A percentile compares a stretch with the other conserved stretches of the same genome.
phyloP scores from a whole-genome alignment of 1,284 basidiomycete genomes.

The Ceratobasidium sp. region DNA sequence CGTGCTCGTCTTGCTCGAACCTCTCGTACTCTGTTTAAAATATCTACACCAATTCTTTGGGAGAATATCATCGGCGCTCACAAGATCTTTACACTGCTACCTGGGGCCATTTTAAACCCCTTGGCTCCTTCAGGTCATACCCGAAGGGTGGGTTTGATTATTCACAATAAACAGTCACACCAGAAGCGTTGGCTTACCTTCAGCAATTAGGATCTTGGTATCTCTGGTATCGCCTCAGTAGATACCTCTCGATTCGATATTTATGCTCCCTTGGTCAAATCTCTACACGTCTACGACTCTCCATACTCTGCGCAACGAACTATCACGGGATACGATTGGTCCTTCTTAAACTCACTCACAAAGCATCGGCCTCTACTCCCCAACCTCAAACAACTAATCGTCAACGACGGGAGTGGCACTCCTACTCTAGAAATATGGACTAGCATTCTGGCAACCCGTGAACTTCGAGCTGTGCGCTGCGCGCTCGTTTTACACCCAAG shows the following conservation, averaged over 20 bases:
- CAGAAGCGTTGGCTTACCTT: too few relatives aligned
- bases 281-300: not conserved
- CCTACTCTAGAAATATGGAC: not conserved
- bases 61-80: not conserved
- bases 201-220: too few relatives aligned
- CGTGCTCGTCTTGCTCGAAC: not conserved
- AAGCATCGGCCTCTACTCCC: conserved; percentile 10
- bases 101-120: not conserved
- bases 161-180: not conserved
- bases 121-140: not conserved
- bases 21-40: not conserved
- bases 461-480: not conserved
- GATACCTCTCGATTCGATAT: conserved; percentile 9
- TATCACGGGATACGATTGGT: not conserved
- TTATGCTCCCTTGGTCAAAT: not conserved
- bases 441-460: not conserved
- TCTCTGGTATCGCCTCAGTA: not conserved
- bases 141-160: not conserved
- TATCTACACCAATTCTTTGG: conserved; percentile 12
- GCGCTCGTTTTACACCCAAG: not conserved
- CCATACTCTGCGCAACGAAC: not conserved
- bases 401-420: not conserved
- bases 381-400: not conserved
- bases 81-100: not conserved
- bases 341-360: not conserved